These are phyloP conservation scores for Chytriomyces hyalinus DNA, from an alignment of 192 early-diverging fungal species.

Conservation along the genomic window DNA sequence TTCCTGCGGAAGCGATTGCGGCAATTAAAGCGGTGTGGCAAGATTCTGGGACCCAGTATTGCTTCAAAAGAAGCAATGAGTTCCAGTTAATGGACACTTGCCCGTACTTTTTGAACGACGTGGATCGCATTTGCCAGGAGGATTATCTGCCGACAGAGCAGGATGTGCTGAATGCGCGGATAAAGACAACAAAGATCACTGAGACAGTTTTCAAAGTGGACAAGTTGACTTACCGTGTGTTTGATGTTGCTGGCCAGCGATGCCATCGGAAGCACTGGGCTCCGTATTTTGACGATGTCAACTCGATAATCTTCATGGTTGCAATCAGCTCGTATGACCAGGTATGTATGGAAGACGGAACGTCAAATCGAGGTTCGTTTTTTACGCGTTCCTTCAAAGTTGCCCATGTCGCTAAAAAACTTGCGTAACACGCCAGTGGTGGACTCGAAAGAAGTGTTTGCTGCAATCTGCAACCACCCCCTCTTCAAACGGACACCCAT, in stretches of 20 bases:
- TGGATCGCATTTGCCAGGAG: conserved; percentile 55
- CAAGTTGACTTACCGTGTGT: conserved; percentile 68
- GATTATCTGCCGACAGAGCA: conserved; percentile 65
- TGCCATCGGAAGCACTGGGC: conserved; percentile 65
- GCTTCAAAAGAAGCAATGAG: conserved; percentile 38
- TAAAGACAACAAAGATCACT: conserved; percentile 71
- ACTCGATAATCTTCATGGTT: conserved; percentile 65
- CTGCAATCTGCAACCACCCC: conserved; percentile 93
- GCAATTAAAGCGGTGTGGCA: conserved; percentile 38
- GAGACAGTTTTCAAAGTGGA: conserved; percentile 69
- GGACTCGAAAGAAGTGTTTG: conserved; percentile 94
- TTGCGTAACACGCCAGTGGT: conserved; percentile 80
- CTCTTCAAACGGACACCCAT: conserved; percentile 96
- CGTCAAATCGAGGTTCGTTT: conserved; percentile 49
- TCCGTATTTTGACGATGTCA: conserved; percentile 68
- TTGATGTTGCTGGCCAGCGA: conserved; percentile 69
- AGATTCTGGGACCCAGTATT: conserved; percentile 40
- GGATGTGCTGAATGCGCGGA: conserved; percentile 69
- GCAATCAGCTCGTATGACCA: conserved; percentile 67
- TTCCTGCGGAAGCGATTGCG: conserved; percentile 1
- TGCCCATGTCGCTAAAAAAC: neutral
- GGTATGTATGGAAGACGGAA: conserved; percentile 57
- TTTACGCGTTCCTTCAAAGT: neutral
- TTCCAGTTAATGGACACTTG: conserved; percentile 49
- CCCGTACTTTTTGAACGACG: conserved; percentile 44